Evolutionary conservation across 352 stramenopile species (phyloP), one percentile per base, ranked within the genome.

Genomic region (Phytophthora capsici): DNA sequence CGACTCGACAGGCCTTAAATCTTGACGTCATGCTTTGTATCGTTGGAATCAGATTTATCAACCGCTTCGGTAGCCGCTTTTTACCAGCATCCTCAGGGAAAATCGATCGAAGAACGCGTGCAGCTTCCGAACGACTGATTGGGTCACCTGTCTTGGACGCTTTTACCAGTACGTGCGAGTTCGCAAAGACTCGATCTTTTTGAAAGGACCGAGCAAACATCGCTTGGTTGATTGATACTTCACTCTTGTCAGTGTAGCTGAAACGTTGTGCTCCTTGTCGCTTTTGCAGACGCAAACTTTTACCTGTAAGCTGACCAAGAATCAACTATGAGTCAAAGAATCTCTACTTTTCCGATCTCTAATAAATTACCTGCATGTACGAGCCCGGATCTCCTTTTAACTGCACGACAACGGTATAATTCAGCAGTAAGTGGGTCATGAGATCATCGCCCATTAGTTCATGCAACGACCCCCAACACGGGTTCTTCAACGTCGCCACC

Each of bases 1-100:
- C 63, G 7, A 89, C 14, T 36, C 78, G 56, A 5, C 64, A 75
- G 4, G 46, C 19, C 66, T 77, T 66, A 36, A 87, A 77, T 19
- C 81, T 72, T 7, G 38, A 28, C 4, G 88, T 52, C 56, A 90
- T 72, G 1, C 69, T 32, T 44, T 91, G 82, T 10, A 89, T 63
- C 37, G 77, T 73, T 7, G 86, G 83, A 28, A 92, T 77, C 19
- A 92, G 58, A 41, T 87, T 83, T 20, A 90, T 52, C 20, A 92
- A 51, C 2, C 86, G 61, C 50, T 84, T 88, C 1, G 84, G 69
- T 3, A 94, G 51, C 2, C 86, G 69, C 44, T 86, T 88, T 34
- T 65, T 26, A 1, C 41, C 55, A 25, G 34, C 43, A 25, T 19
- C 10, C 0, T 75, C 46, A 0, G 66, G 47, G 45, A 92, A 92